Conservation (phyloP, 371 early-diverging fungal species). For the Rhizomucor miehei region DNA sequence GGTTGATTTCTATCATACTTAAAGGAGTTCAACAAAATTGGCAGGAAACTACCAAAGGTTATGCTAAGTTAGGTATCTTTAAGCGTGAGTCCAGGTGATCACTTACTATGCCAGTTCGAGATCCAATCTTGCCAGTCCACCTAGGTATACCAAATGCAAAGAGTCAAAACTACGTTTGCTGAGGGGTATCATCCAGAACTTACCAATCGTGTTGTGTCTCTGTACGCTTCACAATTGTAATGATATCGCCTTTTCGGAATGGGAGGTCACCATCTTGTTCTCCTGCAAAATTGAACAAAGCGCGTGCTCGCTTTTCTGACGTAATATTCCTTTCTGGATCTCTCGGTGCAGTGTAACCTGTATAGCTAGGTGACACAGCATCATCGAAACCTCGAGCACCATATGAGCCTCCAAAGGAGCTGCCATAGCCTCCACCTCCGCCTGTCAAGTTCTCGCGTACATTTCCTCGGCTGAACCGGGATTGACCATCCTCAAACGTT, state of each 20-base stretch:
- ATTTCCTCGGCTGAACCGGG: constrained; percentile 27
- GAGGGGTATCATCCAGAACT: background rate
- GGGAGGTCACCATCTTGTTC: constrained; percentile 74
- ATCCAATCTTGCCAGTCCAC: constrained; percentile 73
- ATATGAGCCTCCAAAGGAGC: constrained; percentile 3
- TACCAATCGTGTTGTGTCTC: constrained; percentile 75
- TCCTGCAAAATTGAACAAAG: constrained; percentile 74
- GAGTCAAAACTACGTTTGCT: too few species aligned
- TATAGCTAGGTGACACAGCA: background rate
- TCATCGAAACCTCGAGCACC: constrained; percentile 3
- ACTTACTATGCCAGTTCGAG: constrained; percentile 63
- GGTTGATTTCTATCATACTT: constrained; percentile 1
- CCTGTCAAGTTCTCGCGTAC: constrained; percentile 22
- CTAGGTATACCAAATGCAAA: background rate
- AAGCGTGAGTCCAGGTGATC: background rate
- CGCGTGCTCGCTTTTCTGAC: constrained; percentile 49
- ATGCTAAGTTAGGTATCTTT: constrained; percentile 1
- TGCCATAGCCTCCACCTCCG: constrained; percentile 5
- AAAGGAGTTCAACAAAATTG: constrained; percentile 59
- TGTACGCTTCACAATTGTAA: constrained; percentile 63
- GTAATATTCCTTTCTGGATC: background rate
- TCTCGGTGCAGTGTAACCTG: background rate
- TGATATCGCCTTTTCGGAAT: constrained; percentile 78
- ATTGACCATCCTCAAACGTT: constrained; percentile 3
- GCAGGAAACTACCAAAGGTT: constrained; percentile 61